Evolutionary conservation across 768 basidiomycete genomes (phyloP).

Genomic region (Macrolepiota dolichaula): DNA sequence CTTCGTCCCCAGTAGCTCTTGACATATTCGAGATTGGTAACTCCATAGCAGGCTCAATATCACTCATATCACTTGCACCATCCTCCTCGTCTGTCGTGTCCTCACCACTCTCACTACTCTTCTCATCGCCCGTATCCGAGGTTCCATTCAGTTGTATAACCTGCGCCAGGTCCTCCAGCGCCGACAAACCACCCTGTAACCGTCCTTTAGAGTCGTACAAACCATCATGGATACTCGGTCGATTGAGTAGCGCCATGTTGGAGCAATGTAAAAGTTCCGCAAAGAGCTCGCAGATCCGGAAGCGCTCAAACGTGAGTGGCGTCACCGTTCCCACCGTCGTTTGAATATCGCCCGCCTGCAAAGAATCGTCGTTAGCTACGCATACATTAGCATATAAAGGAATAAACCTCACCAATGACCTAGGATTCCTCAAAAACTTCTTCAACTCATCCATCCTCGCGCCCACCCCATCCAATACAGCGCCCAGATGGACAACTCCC

Average conservation of each 20-base stretch:
- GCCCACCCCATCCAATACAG: conserved; percentile 72
- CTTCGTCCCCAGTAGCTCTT: neutral
- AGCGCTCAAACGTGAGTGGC: conserved; percentile 92
- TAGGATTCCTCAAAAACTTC: conserved; percentile 62
- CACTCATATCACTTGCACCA: conserved; percentile 22
- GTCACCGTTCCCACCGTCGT: conserved; percentile 72
- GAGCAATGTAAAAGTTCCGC: conserved; percentile 97
- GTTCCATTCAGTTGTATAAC: conserved; percentile 67
- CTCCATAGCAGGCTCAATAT: conserved; percentile 58
- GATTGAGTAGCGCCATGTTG: conserved; percentile 95
- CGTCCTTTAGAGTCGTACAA: conserved; percentile 83
- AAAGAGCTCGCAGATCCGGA: conserved; percentile 93
- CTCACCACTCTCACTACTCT: neutral
- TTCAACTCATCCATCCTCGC: conserved; percentile 68
- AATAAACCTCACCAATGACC: conserved; percentile 63
- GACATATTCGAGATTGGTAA: conserved; percentile 57
- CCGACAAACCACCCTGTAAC: conserved; percentile 80
- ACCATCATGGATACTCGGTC: conserved; percentile 59
- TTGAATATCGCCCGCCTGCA: conserved; percentile 60
- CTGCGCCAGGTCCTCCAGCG: conserved; percentile 82
- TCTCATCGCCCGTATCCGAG: conserved; percentile 41
- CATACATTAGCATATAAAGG: neutral
- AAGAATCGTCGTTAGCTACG: neutral
- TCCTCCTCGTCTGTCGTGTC: conserved; percentile 57
- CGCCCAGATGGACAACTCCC: conserved; percentile 89